Base-by-base conservation (phyloP, 495 filamentous ascomycete species). In the Diplogelasinospora grovesii region DNA sequence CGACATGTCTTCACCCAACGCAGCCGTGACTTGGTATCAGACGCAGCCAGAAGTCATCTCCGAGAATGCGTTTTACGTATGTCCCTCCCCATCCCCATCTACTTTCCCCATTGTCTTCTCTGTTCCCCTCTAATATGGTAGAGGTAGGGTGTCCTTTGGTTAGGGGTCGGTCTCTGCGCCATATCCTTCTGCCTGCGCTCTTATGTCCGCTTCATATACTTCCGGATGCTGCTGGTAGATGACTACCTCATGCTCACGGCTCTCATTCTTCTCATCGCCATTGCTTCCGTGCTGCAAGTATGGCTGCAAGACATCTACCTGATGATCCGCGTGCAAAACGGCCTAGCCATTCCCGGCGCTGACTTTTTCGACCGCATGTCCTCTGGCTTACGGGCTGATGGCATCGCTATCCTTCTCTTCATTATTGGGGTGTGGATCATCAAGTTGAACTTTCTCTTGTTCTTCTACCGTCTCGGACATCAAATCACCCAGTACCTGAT, bases 381-480 rank as follows among this genome's bases (percentile, higher is more conserved):
- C n/a, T n/a, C n/a, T n/a, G n/a, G n/a, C n/a, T n/a, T n/a, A n/a
- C 8, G 33, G 33, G 2, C 16, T 36, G 33, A 20, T n/a, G n/a
- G n/a, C n/a, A n/a, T n/a, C n/a, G n/a, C n/a, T n/a, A n/a, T n/a
- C n/a, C n/a, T n/a, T n/a, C n/a, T n/a, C n/a, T n/a, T n/a, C n/a
- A n/a, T 42, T 5, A 36, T 46, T 5, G 48, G 43, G n/a, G 30
- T 51, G 0, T 57, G 47, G 29, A 25, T 36, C 13, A 49, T 63
- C 46, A 63, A 63, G 32, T 27, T 59, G 22, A 53, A 41, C 33
- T 61, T 61, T 27, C 35, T 63, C 5, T 8, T 53, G 15, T 61
- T 63, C 51, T 59, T 63, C 39, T 45, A 32, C 11, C 57, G 51
- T 19, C 48, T 63, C n/a, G 54, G 53, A 5, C 39, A 49, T 13